Evolutionary conservation across 441 rosid genomes (phyloP), one percentile per base, ranked within the genome.

Genomic region (Jatropha multifida): DNA sequence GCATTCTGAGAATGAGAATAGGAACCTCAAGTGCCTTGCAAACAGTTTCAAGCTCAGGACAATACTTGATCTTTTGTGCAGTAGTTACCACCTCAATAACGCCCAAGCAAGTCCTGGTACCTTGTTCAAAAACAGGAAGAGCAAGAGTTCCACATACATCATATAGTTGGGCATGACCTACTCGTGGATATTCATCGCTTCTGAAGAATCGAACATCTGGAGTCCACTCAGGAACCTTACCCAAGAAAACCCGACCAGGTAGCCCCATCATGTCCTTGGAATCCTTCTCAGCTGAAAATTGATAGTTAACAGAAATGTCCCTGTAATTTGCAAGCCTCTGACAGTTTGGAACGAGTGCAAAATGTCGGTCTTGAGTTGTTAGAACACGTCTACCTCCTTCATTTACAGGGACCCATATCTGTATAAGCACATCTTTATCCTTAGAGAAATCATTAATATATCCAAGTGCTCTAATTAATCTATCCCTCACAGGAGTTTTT

Each of bases 181-280:
- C 85, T 65, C 98, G 85, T 1, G 81, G 89, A 80, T 93, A 95
- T 78, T 95, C 99, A 9, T 93, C 97, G n/a, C 92, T 90, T 83
- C 80, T 86, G 74, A 91, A 92, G 85, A 91, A 95, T 56, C 91
- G 85, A 78, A 92, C 98, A 87, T 95, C 98, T 48, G 98, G 99
- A 68, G 94, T 93, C 97, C 98, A 95, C 83, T 95, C 99, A 51
- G 97, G 98, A 78, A 90, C 86, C 83, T 88, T 89, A 67, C 86
- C 87, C 84, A 93, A 78, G 88, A 88, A 95, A 72, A 95, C 99
- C 27, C 98, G 87, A 68, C 97, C 90, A 46, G 99, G 98, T 81
- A 93, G 60, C 69, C 98, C 99, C 72, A 80, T 76, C 54, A 77
- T 23, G 46, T 87, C 96, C 85, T 87, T 84, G 75, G 92, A 85